These are phyloP conservation scores for Aquilaria agallochum DNA, from an alignment of 441 rosid species.

Conservation along the genomic window DNA sequence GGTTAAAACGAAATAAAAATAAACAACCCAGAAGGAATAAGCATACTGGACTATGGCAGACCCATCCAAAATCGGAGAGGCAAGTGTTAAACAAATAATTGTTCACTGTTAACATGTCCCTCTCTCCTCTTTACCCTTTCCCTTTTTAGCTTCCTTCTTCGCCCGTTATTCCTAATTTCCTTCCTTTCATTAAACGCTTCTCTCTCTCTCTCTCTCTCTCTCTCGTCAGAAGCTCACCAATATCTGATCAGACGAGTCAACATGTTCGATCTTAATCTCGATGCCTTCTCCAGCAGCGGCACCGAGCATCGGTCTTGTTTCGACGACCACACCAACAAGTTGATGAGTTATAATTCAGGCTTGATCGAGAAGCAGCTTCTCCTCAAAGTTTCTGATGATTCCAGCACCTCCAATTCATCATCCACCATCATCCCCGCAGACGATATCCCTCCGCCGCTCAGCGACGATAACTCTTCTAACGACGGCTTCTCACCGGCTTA, in stretches of 20 bases:
- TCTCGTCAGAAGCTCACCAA: slow-evolving; percentile 3
- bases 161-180: slow-evolving; percentile 12
- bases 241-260: slow-evolving; percentile 15
- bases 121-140: slow-evolving; percentile 12
- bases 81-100: slow-evolving; percentile 11
- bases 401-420: slow-evolving; percentile 58
- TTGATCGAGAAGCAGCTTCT: slow-evolving; percentile 11
- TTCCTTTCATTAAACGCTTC: background rate
- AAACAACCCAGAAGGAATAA: background rate
- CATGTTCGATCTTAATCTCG: slow-evolving; percentile 87
- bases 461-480: slow-evolving; percentile 40
- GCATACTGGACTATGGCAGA: background rate
- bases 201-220: slow-evolving; percentile 10
- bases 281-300: slow-evolving; percentile 28
- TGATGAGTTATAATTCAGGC: background rate
- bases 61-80: slow-evolving; percentile 2
- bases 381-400: slow-evolving; percentile 33
- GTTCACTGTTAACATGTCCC: slow-evolving; percentile 24
- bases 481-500: slow-evolving; percentile 23
- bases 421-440: slow-evolving; percentile 52
- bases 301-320: slow-evolving; percentile 14
- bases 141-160: slow-evolving; percentile 17
- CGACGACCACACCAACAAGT: slow-evolving; percentile 16
- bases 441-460: slow-evolving; percentile 25
- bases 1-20: background rate